Percentiles rank a stretch among this genome's conserved stretches.
Conservation (phyloP, 2,329 filamentous ascomycete species). For the Alternaria longipes region DNA sequence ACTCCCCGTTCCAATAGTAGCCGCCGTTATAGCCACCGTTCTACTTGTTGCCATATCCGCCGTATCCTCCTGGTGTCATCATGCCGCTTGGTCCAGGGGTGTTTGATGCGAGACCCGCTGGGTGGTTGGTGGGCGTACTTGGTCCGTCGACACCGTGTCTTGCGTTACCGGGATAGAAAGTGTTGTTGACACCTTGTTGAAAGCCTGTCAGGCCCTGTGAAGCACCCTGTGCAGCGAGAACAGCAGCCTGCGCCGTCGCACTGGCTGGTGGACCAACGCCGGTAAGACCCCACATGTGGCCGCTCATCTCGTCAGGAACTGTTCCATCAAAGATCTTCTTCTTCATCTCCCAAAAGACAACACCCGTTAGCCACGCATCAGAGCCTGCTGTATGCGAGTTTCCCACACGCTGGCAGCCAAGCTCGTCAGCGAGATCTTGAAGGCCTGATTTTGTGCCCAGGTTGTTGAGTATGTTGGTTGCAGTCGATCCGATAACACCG, state of each 20-base stretch:
- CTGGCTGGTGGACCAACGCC: conserved; percentile 64
- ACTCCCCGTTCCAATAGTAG: neutral
- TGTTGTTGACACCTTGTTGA: conserved; percentile 48
- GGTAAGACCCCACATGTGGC: conserved; percentile 93
- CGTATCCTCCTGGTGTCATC: conserved; percentile 69
- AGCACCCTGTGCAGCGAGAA: conserved; percentile 55
- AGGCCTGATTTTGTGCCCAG: conserved; percentile 91
- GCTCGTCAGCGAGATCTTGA: conserved; percentile 90
- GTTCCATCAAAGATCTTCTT: conserved; percentile 86
- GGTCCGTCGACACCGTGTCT: conserved; percentile 61
- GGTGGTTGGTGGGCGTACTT: conserved; percentile 72
- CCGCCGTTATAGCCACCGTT: conserved; percentile 12
- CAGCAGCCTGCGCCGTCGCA: conserved; percentile 61
- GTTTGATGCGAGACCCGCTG: conserved; percentile 57
- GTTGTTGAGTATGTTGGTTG: conserved; percentile 78
- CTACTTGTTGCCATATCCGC: conserved; percentile 52
- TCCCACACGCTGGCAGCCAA: conserved; percentile 89
- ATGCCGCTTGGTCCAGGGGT: conserved; percentile 67
- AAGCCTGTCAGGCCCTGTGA: conserved; percentile 40
- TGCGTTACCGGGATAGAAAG: conserved; percentile 53
- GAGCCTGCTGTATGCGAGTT: conserved; percentile 91
- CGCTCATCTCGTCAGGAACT: conserved; percentile 81
- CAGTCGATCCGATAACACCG: conserved; percentile 54
- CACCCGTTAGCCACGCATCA: conserved; percentile 90
- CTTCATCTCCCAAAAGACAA: conserved; percentile 93